Evolutionary conservation across 192 early-diverging fungal species (phyloP), one percentile per base, ranked within the genome.

Genomic region (Podila minutissima): DNA sequence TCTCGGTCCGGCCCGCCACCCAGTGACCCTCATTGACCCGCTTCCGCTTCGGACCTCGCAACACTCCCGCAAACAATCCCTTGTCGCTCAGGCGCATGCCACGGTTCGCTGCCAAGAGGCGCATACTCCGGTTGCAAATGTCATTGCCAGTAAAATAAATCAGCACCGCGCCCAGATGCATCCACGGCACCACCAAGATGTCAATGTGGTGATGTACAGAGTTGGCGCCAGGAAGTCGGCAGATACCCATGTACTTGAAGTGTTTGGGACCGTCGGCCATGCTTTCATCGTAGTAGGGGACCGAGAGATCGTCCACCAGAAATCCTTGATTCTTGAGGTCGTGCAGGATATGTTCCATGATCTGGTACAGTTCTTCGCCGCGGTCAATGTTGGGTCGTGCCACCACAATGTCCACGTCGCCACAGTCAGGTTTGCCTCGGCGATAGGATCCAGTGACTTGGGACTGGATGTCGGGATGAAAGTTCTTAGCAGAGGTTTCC

Each of bases 81-180:
- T 79, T 74, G 38, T 85, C 82, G 22, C 64, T 82, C 33, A 85
- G 58, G 12, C 68, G 71, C 81, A 83, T 74, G 3, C 75, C 82
- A 3, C 70, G 67, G 26, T 84, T 83, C 13, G 64, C 29, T 55
- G 84, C 84, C 50, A 85, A 65, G 22, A 85, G 41, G 6, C 83
- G 64, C 75, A 85, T 69, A 33, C 71, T 74, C 17, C 83, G 66
- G 60, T 85, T 85, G 38, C 74, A 85, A 20, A 85, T 85, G 32
- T 85, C 84, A 5, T 84, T 85, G 7, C 84, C 83, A 1, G 78
- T 83, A 20, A 83, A 85, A 28, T 74, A 74, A 1, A 82, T 20
- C 20, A 85, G 17, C 4, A 71, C 78, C 4, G 83, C 78, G 7
- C 82, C 84, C 3, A 73, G 38, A 49, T 83, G 71, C 12, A 66